phyloP scores from a whole-genome alignment of 176 grass and related monocot species.

The Leersia perrieri region DNA sequence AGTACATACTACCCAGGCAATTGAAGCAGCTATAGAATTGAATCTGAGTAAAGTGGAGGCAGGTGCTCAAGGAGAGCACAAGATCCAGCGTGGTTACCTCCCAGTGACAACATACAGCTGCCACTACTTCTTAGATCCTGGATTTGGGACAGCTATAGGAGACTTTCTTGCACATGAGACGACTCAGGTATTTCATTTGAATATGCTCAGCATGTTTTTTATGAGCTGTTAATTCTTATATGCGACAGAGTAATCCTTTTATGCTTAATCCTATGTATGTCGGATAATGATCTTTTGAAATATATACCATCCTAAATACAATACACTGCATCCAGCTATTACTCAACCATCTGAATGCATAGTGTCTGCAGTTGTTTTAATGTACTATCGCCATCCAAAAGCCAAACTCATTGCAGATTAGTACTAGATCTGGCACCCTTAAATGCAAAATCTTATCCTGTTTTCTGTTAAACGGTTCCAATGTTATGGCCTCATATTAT shows the following conservation, averaged over 20 bases:
- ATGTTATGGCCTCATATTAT: conserved; percentile 18
- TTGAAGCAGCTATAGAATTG: conserved; percentile 93
- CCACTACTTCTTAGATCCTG: conserved; percentile 83
- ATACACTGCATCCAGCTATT: not conserved
- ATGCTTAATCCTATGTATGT: conserved; percentile 18
- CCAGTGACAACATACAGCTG: conserved; percentile 87
- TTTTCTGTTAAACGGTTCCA: not conserved
- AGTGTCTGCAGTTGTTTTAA: conserved; percentile 15
- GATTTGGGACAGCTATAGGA: conserved; percentile 67
- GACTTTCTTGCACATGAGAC: conserved; percentile 67
- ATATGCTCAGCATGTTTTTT: conserved; percentile 8
- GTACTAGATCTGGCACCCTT: conserved; percentile 17
- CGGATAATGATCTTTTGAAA: conserved; percentile 23
- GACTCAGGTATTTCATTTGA: conserved; percentile 58
- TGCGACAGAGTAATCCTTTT: not conserved
- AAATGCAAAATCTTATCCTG: conserved; percentile 16
- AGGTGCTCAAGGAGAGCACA: conserved; percentile 97
- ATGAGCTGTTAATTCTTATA: conserved; percentile 5
- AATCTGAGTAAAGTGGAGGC: conserved; percentile 89
- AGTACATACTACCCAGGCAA: conserved; percentile 56
- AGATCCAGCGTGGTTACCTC: conserved; percentile 97
- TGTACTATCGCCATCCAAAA: conserved; percentile 5
- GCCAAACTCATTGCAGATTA: conserved; percentile 4
- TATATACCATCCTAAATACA: not conserved
- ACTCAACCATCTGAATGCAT: conserved; percentile 8